Evolutionary conservation across 73 alveolate species (phyloP).

Genomic region (Paraurostyla sp.): DNA sequence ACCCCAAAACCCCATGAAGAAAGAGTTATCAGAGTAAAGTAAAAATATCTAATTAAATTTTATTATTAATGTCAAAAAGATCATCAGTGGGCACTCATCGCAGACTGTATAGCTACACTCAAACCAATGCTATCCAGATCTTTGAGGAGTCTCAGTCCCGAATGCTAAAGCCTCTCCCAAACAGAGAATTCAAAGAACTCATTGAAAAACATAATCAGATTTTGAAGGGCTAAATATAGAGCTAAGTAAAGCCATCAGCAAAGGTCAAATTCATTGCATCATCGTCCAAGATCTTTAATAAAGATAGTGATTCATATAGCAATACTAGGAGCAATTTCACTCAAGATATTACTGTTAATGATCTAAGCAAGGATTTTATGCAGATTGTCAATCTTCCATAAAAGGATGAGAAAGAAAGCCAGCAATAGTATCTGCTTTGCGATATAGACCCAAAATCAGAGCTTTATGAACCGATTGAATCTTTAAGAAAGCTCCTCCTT

Average conservation of each 20-base stretch:
- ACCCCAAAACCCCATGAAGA: too few relatives aligned
- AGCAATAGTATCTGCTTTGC: neutral
- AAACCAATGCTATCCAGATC: too few relatives aligned
- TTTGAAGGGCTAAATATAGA: neutral
- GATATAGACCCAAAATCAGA: constrained; percentile 20
- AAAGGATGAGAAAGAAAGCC: neutral
- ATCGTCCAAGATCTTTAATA: neutral
- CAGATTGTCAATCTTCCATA: neutral
- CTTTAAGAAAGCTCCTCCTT: neutral
- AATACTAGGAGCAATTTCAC: too few relatives aligned
- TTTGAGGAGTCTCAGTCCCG: constrained; percentile 12
- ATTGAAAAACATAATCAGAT: neutral
- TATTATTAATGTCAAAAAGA: too few relatives aligned
- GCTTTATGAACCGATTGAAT: constrained; percentile 28
- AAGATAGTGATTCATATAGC: too few relatives aligned
- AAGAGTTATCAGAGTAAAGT: too few relatives aligned
- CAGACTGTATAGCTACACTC: too few relatives aligned
- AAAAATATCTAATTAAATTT: too few relatives aligned
- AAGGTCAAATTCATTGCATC: neutral
- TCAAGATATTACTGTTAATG: constrained; percentile 38
- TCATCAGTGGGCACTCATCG: too few relatives aligned
- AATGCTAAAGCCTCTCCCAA: constrained; percentile 7
- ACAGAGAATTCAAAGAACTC: neutral
- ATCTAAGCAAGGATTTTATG: constrained; percentile 45
- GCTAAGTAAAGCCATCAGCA: neutral